Conservation (phyloP, 1,284 basidiomycete species). For the Austroboletus novae-zelandiae region DNA sequence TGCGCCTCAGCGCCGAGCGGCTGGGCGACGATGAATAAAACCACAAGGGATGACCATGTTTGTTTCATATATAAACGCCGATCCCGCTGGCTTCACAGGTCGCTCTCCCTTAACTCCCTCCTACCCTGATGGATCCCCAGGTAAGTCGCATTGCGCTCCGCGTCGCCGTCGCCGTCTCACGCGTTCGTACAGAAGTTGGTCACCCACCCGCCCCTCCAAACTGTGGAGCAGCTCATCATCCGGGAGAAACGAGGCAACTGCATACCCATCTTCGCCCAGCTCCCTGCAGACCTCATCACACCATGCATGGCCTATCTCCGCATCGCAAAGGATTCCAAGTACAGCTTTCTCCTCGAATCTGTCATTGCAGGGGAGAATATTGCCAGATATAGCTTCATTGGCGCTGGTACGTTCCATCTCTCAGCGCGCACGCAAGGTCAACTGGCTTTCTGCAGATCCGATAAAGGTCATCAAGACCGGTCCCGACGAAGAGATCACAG, state of each 20-base stretch:
- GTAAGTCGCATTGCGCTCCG: constrained; percentile 34
- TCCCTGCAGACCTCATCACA: constrained; percentile 95
- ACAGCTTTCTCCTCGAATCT: constrained; percentile 92
- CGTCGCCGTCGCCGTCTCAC: background rate
- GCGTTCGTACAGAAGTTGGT: constrained; percentile 51
- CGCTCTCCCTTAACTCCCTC: background rate
- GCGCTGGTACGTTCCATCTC: constrained; percentile 68
- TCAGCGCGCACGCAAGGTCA: background rate
- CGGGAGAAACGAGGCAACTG: constrained; percentile 84
- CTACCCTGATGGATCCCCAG: constrained; percentile 58
- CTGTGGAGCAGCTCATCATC: constrained; percentile 70
- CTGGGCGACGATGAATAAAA: background rate
- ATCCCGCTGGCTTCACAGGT: background rate
- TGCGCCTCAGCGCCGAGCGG: background rate
- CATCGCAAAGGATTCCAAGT: constrained; percentile 87
- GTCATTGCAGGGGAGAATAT: constrained; percentile 90
- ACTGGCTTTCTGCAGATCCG: constrained; percentile 62
- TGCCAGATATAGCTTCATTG: constrained; percentile 94
- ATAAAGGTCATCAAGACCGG: constrained; percentile 91
- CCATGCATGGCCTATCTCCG: constrained; percentile 97
- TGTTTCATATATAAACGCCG: constrained; percentile 9
- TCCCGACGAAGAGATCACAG: constrained; percentile 75
- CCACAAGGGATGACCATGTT: background rate
- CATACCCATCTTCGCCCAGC: constrained; percentile 88
- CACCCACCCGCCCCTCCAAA: constrained; percentile 64